Conservation (phyloP, 805 yeast species). For the Candida verbasci region DNA sequence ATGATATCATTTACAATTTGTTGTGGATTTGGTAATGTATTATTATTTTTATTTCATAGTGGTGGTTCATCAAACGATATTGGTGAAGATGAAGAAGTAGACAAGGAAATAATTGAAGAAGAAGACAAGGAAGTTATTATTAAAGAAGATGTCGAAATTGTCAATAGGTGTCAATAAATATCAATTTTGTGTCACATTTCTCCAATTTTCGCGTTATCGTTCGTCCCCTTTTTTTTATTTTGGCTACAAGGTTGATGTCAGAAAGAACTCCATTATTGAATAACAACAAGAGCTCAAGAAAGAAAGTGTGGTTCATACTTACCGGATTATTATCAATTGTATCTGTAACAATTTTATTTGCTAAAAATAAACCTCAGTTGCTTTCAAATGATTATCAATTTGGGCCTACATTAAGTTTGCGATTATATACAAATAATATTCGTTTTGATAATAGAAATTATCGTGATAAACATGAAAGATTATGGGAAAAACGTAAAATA, state of each 20-base stretch:
- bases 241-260: neutral
- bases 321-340: neutral
- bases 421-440: slow-evolving; percentile 42
- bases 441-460: slow-evolving; percentile 35
- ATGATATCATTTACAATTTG: slow-evolving; percentile 36
- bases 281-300: neutral
- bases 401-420: slow-evolving; percentile 13
- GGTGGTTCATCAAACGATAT: slow-evolving; percentile 2
- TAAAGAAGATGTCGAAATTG: neutral
- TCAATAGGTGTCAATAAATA: neutral
- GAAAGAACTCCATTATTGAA: slow-evolving; percentile 2
- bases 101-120: neutral
- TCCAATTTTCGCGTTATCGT: neutral
- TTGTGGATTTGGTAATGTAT: slow-evolving; percentile 30
- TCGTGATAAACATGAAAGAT: slow-evolving; percentile 34
- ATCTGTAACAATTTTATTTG: neutral
- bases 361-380: neutral
- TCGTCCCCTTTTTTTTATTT: neutral
- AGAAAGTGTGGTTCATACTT: slow-evolving; percentile 1
- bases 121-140: neutral
- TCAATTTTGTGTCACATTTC: neutral
- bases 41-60: slow-evolving; percentile 8
- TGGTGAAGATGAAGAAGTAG: slow-evolving; percentile 3
- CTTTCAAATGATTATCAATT: slow-evolving; percentile 3
- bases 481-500: slow-evolving; percentile 41